Evolutionary conservation across 2,329 filamentous ascomycete species (phyloP), one percentile per base, ranked within the genome.

Genomic region (Basipetospora chlamydospora): DNA sequence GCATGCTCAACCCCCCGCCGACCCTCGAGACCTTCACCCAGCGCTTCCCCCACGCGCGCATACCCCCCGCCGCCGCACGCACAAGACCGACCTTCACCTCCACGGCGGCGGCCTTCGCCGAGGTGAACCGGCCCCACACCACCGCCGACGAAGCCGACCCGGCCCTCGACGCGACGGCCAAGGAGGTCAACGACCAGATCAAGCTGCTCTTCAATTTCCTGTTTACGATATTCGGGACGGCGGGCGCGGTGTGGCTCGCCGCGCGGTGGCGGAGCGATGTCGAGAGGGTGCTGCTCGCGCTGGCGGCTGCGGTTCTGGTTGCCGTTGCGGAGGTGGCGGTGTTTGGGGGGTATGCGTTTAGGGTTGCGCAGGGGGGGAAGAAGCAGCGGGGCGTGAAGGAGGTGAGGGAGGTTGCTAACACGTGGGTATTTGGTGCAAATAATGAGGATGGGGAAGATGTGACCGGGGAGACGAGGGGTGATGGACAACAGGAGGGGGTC

Each of bases 121-220:
- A 62, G 42, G 66, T 63, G 25, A 69, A 72, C 43, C 59, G 57
- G 7, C 65, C 64, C 0, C 38, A 36, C n/a, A 38, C 31, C 16
- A 59, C 57, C 44, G 66, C 67, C 39, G 61, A 73, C 44, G 80
- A 84, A 42, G 76, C 79, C 39, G 61, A 73, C 44, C 79, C 84
- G 43, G 76, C 79, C 2, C 60, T 80, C 3, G 77, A 75, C 3
- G 60, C 56, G 45, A 65, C 67, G 39, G 61, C 77, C 43, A 68
- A 71, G 25, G 82, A 90, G 41, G 66, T 90, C 2, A 80, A 88
- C 52, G 68, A 81, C n/a, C 84, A 90, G 49, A 60, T 90, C 39
- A 77, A 81, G 28, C 64, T 96, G 6, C 85, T 96, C 35, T 67
- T 93, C 48, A 98, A 96, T 54, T 85, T 96, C 35, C 60, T 95